Evolutionary conservation across 129 eudicot genomes (phyloP).

Genomic region (Helianthus tuberosus): DNA sequence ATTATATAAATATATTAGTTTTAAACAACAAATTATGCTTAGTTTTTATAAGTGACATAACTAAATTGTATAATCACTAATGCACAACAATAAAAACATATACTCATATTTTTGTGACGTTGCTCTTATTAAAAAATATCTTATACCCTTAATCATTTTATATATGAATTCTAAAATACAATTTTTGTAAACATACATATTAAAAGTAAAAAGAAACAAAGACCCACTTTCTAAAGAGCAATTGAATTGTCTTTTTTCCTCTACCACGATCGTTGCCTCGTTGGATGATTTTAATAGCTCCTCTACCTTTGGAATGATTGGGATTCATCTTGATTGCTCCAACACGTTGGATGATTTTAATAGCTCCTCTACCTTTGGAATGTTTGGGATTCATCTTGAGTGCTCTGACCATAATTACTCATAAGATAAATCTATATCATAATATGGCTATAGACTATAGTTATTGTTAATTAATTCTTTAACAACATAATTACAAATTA

Average conservation of each 20-base stretch:
- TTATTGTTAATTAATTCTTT: neutral
- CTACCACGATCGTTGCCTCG: neutral
- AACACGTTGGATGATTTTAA: neutral
- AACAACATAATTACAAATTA: too few species aligned
- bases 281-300: neutral
- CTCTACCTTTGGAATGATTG: constrained; percentile 15
- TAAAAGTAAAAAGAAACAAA: neutral
- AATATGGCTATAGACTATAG: neutral
- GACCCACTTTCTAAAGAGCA: constrained; percentile 10
- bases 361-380: constrained; percentile 22
- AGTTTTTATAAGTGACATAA: neutral
- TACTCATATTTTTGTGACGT: neutral
- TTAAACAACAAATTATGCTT: neutral
- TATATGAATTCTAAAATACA: neutral
- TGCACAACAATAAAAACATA: neutral
- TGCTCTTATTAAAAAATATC: neutral
- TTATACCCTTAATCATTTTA: neutral
- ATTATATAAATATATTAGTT: neutral
- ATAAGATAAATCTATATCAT: neutral
- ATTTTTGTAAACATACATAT: neutral
- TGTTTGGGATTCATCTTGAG: neutral
- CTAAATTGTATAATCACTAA: neutral
- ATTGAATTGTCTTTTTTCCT: neutral
- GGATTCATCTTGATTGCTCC: constrained; percentile 11
- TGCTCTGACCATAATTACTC: constrained; percentile 17